phyloP scores from a whole-genome alignment of 2,329 filamentous ascomycete genomes.

The Cladosporium sp. region DNA sequence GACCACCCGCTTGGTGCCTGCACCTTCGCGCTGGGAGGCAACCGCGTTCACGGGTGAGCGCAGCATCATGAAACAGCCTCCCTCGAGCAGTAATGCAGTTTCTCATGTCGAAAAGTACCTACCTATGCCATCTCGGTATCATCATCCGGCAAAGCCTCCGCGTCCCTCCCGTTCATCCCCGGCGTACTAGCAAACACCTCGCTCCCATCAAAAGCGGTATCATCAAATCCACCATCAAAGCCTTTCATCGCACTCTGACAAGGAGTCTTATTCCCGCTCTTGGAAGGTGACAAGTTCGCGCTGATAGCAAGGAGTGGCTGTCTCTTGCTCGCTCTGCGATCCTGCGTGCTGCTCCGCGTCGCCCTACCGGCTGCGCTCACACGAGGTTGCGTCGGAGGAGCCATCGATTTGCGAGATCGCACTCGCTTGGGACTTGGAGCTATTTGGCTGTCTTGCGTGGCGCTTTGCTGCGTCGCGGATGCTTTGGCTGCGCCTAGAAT shows the following conservation, averaged over 20 bases:
- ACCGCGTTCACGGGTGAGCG: not conserved
- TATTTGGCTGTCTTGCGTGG: constrained; percentile 19
- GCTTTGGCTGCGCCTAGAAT: constrained; percentile 13
- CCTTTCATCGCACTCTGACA: constrained; percentile 15
- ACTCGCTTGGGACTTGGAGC: constrained; percentile 41
- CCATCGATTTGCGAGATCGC: constrained; percentile 30
- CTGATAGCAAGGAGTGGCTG: constrained; percentile 24
- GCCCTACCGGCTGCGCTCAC: constrained; percentile 14
- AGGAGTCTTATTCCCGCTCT: constrained; percentile 20
- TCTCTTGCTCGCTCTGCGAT: constrained; percentile 18
- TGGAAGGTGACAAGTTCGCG: constrained; percentile 24
- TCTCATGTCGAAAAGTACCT: not conserved
- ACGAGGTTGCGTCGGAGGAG: constrained; percentile 25
- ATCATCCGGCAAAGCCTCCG: constrained; percentile 13
- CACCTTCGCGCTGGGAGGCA: not conserved
- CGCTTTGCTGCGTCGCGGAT: constrained; percentile 15
- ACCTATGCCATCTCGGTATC: constrained; percentile 12
- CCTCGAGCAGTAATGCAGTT: not conserved
- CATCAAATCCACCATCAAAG: constrained; percentile 21
- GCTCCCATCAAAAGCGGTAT: constrained; percentile 36
- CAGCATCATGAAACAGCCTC: not conserved
- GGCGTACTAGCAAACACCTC: constrained; percentile 38
- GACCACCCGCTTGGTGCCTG: not conserved
- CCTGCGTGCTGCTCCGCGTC: constrained; percentile 18
- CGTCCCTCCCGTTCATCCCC: not conserved